Evolutionary conservation across 164 flowering plant species (phyloP).

Genomic region (Santalum album): DNA sequence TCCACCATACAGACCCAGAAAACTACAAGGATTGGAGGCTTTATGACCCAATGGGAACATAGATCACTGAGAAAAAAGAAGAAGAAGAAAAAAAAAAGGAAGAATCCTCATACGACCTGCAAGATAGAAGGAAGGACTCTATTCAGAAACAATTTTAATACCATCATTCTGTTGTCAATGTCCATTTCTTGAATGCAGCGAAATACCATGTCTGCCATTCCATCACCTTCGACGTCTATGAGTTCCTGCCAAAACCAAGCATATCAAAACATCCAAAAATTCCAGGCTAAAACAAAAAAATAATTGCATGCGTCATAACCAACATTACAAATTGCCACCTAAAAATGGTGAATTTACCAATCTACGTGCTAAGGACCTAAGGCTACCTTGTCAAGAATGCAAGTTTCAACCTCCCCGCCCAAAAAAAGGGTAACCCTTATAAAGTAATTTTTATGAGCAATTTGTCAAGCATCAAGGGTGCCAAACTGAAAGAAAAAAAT

Average conservation of each 20-base stretch:
- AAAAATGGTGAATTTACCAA: no score
- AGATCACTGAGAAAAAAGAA: neutral
- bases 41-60: neutral
- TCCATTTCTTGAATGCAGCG: constrained; percentile 99
- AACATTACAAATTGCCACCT: no score
- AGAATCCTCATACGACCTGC: neutral
- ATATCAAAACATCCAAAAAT: neutral
- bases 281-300: no score
- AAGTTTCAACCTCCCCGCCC: no score
- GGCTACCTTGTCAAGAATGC: no score
- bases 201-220: constrained; percentile 99
- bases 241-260: constrained; percentile 57
- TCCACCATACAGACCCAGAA: neutral
- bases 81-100: neutral
- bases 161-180: constrained; percentile 97
- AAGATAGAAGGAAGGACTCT: no score
- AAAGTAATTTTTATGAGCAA: no score
- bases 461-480: no score
- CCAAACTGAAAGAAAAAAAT: no score
- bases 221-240: constrained; percentile 98
- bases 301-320: no score
- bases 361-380: no score
- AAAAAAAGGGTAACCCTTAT: no score
- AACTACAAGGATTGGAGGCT: neutral
- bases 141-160: constrained; percentile 14